Base-by-base conservation (phyloP, 805 yeast genomes). In the Kodamaea neixiangensis region DNA sequence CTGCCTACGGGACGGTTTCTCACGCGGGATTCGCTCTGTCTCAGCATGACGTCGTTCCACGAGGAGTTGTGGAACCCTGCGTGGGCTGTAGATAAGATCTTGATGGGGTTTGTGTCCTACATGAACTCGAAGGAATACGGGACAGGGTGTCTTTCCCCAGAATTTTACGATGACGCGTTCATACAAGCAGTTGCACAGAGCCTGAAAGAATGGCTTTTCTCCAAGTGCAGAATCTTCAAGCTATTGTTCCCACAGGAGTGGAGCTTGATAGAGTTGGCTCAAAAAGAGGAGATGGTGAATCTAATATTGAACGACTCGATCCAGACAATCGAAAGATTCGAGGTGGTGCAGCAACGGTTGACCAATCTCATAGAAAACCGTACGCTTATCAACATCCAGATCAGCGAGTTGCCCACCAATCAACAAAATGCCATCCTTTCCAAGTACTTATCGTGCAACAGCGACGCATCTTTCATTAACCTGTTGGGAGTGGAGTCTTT, bases 11-110 rank as follows among this genome's bases (percentile, higher is more conserved):
- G 60, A 1, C 44, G 55, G 7, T 58, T 58, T 43, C 25, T 34
- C 15, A 34, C 48, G 3, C 43, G 60, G 20, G 15, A 2, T 5
- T 40, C 60, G 11, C 20, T 58, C 5, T 58, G 61, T 48, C 41
- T 58, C 39, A 48, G 55, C 3, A 51, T 52, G 47, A 47, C 61
- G 5, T 42, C 51, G 14, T 57, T 46, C 48, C 61, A 58, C 37
- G 44, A 44, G 22, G 60, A 56, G 31, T 18, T 44, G 14, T 58
- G 61, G 61, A 51, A 51, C 29, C 59, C 57, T 6, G 25, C 55
- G n/a, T 58, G 61, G 61, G 47, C 58, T 1, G 22, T 57, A 39
- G 56, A 58, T 21, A 56, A 52, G 49, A 38, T 58, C 11, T 33
- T 55, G 13, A 5, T 55, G 18, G 61, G 59, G 19, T 55, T 58